Base-by-base conservation (phyloP, 2,329 filamentous ascomycete species). In the Penicillium sp. region DNA sequence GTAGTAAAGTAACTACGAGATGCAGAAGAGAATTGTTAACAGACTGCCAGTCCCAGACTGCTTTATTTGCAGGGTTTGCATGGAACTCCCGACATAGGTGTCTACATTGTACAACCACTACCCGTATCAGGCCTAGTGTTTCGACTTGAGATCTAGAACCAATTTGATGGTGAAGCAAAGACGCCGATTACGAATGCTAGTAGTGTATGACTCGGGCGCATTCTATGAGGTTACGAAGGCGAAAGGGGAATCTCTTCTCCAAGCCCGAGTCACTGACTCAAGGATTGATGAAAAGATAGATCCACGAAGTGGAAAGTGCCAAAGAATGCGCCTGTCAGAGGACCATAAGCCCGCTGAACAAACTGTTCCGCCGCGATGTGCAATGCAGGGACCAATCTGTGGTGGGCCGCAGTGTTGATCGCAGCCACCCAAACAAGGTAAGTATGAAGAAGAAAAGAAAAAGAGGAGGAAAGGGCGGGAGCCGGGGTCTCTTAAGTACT, bases 301-400 rank as follows among this genome's bases (percentile, higher is more conserved):
- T 58, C 61, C 56, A 57, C 50, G 44, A 44, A 55, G 57, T 64
- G 61, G 64, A 66, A 63, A 50, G 61, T 69, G 66, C 67, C 67
- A 70, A 70, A 70, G 66, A 70, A 70, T 70, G 61, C 67, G 67
- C 67, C 66, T 69, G 66, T 69, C 67, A 69, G 35, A 69, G 66
- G 67, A 69, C 66, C 67, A 65, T 64, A 66, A 78, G 65, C 70
- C 74, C 73, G 71, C 75, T 77, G 73, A 74, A 75, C 69, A 66
- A 58, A 70, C 61, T 67, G 76, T 71, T 74, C 74, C 76, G 64
- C 78, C 78, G 72, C 78, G 77, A 63, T 80, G 78, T 81, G 79
- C 79, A 81, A 81, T 81, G 79, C 74, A 80, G 78, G 76, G 73
- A 74, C 76, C 71, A 69, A 69, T 69, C 66, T 65, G 71, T 75